Conservation (phyloP, 2,329 filamentous ascomycete genomes). For the Davidsoniella eucalypti region DNA sequence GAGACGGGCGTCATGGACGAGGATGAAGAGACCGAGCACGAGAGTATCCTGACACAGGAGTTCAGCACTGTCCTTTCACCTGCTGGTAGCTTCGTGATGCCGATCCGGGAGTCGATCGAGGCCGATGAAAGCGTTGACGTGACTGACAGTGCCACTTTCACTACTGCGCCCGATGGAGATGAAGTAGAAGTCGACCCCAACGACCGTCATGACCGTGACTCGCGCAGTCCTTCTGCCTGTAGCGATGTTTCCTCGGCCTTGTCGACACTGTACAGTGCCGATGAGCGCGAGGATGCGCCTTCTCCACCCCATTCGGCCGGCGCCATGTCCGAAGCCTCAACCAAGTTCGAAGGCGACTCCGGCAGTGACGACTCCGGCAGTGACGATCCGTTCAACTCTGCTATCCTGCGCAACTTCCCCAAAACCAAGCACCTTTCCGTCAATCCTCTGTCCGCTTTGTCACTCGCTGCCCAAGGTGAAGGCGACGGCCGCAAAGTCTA, state of each 20-base stretch:
- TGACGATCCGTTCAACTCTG: slow-evolving; percentile 5
- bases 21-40: background rate
- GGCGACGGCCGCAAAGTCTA: slow-evolving; percentile 1
- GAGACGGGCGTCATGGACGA: background rate
- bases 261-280: slow-evolving; percentile 40
- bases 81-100: slow-evolving; percentile 4
- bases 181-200: background rate
- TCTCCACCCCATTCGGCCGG: background rate
- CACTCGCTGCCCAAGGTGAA: too few species aligned
- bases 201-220: background rate
- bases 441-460: background rate
- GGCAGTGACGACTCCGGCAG: background rate
- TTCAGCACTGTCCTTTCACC: slow-evolving; percentile 11
- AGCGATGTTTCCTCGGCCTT: slow-evolving; percentile 36
- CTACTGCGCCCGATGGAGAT: background rate
- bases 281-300: slow-evolving; percentile 26
- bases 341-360: background rate
- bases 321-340: slow-evolving; percentile 6
- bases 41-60: slow-evolving; percentile 8
- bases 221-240: slow-evolving; percentile 13
- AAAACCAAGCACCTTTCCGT: slow-evolving; percentile 11
- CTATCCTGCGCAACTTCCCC: slow-evolving; percentile 7
- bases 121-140: background rate
- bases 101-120: slow-evolving; percentile 1
- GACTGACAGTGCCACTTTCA: background rate